Base-by-base conservation (phyloP, 2,329 filamentous ascomycete genomes). In the Monosporascus sp. region DNA sequence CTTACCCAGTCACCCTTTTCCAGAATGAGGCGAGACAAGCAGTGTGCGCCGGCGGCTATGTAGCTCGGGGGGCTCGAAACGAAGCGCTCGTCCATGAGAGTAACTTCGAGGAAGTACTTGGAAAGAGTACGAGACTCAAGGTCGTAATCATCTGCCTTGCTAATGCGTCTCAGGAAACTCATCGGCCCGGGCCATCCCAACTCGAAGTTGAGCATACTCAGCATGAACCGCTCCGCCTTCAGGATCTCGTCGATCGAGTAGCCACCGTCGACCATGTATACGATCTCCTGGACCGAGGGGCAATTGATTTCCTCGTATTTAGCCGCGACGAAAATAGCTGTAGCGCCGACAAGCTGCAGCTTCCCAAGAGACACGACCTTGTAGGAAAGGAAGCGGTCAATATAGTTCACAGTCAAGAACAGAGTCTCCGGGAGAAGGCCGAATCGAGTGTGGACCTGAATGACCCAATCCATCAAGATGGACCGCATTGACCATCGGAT, bases 261-360 rank as follows among this genome's bases (percentile, higher is more conserved):
- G 52, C 91, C 91, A 44, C 86, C 83, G 68, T 99, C 94, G 41
- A 99, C 94, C 93, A 99, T 97, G 77, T 93, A 97, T 55, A 96
- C 89, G 65, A 99, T 96, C 76, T 99, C 94, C 57, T 88, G 83
- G 22, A 99, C 85, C 1, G 93, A 96, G 24, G 92, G 94, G 71
- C 92, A 96, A 72, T 96, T 96, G 76, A 99, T 97, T 75, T 99
- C 94, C 72, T 99, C 94, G 68, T 97, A 99, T 74, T 99, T 99
- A 63, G 94, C 89, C 14, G 94, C 94, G 56, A 99, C 87, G 64
- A 97, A 92, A 61, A 99, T 88, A 26, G 94, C 94, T 4, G 94
- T 97, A 22, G 94, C 93, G 47, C 94, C 94, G 50, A 97, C 94
- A 17, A 99, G 84, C 74, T 99, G 94, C 46, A 99, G 80, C 74